Percentiles rank a stretch among this genome's conserved stretches.
phyloP scores from a whole-genome alignment of 1,284 basidiomycete species.

The Tylopilus orsonianus region DNA sequence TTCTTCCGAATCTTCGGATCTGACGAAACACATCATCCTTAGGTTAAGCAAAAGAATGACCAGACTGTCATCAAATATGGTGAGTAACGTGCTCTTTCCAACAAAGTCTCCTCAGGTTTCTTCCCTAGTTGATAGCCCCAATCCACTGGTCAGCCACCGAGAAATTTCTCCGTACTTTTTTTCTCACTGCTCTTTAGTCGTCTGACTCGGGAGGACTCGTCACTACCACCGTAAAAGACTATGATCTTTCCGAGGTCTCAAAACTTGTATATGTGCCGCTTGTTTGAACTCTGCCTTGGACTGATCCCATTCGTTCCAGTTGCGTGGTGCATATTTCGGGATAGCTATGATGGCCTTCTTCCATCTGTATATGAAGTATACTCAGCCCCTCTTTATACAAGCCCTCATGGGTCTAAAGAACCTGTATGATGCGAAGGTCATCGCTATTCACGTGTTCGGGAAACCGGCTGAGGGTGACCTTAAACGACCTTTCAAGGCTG shows the following conservation, averaged over 20 bases:
- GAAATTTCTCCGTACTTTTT: neutral
- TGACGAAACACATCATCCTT: slow-evolving; percentile 25
- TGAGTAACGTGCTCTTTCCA: slow-evolving; percentile 35
- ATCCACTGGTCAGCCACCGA: slow-evolving; percentile 52
- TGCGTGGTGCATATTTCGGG: slow-evolving; percentile 75
- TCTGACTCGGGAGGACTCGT: slow-evolving; percentile 78
- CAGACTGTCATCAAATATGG: slow-evolving; percentile 94
- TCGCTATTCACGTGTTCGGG: slow-evolving; percentile 77
- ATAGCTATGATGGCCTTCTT: slow-evolving; percentile 88
- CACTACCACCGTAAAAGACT: slow-evolving; percentile 92
- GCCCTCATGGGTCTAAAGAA: slow-evolving; percentile 87
- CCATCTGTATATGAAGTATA: slow-evolving; percentile 87
- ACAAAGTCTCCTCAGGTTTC: slow-evolving; percentile 1
- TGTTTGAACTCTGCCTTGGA: neutral
- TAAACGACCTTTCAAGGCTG: slow-evolving; percentile 88
- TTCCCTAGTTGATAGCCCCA: slow-evolving; percentile 55
- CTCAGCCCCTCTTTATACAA: slow-evolving; percentile 91
- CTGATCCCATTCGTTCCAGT: slow-evolving; percentile 35
- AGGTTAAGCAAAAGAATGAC: slow-evolving; percentile 96
- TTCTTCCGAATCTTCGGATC: neutral
- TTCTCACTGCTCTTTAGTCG: slow-evolving; percentile 43
- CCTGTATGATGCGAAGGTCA: slow-evolving; percentile 81
- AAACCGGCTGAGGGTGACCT: slow-evolving; percentile 83
- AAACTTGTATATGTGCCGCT: slow-evolving; percentile 68
- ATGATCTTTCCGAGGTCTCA: slow-evolving; percentile 85